phyloP scores from a whole-genome alignment of 768 basidiomycete genomes.

The Podaxis sp. region DNA sequence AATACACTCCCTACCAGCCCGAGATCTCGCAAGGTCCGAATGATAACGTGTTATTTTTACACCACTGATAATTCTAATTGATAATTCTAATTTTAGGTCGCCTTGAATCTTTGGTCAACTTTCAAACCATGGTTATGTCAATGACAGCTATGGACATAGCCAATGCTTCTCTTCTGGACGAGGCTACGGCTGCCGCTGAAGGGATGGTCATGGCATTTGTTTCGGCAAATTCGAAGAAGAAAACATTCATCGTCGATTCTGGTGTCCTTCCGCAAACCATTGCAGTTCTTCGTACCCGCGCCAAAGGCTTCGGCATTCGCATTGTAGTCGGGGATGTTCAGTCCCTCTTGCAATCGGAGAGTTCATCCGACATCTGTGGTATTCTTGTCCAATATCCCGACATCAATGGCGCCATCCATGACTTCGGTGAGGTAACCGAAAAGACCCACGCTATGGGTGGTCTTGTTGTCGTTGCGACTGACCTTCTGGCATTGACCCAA shows the following conservation, averaged over 20 bases:
- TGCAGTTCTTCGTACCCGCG: constrained; percentile 85
- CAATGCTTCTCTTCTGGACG: constrained; percentile 93
- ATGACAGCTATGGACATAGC: constrained; percentile 94
- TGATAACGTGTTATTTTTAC: constrained; percentile 17
- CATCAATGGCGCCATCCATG: constrained; percentile 78
- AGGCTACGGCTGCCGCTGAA: constrained; percentile 93
- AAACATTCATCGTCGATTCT: constrained; percentile 81
- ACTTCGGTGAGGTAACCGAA: constrained; percentile 66
- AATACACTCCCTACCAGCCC: constrained; percentile 94
- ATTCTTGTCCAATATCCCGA: constrained; percentile 94
- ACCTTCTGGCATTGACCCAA: constrained; percentile 89
- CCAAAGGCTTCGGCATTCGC: constrained; percentile 91
- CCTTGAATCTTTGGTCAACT: constrained; percentile 94
- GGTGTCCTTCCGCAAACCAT: constrained; percentile 88
- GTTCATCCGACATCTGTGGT: constrained; percentile 71
- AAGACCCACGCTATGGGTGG: constrained; percentile 72
- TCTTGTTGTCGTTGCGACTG: constrained; percentile 87
- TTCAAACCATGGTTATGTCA: constrained; percentile 94
- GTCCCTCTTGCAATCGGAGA: constrained; percentile 49
- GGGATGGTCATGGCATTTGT: constrained; percentile 95
- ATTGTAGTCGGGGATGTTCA: constrained; percentile 66
- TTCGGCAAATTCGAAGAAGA: constrained; percentile 66
- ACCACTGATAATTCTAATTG: constrained; percentile 13
- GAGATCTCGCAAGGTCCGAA: constrained; percentile 94
- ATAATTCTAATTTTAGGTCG: constrained; percentile 57